Conservation (phyloP, 805 yeast genomes). For the Ascoidea asiatica region DNA sequence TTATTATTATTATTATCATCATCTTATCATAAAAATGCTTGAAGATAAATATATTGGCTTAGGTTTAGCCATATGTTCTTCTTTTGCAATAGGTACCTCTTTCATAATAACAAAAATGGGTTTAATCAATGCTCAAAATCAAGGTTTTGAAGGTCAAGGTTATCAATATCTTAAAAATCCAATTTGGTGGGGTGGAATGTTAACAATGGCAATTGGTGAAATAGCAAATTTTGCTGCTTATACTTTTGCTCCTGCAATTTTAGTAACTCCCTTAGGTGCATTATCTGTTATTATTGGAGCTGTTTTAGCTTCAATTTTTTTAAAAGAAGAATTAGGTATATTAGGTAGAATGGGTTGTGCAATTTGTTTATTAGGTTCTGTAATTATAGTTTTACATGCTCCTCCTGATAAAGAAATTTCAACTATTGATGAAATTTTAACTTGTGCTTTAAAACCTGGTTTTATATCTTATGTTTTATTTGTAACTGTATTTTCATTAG, state of each 20-base stretch:
- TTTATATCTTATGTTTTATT: constrained; percentile 52
- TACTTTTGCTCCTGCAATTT: constrained; percentile 87
- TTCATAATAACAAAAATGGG: constrained; percentile 87
- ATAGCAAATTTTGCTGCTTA: constrained; percentile 89
- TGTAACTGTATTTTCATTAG: constrained; percentile 55
- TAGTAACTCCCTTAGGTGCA: constrained; percentile 89
- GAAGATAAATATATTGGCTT: constrained; percentile 86
- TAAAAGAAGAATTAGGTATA: constrained; percentile 77
- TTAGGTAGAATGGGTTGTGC: constrained; percentile 91
- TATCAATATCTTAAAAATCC: constrained; percentile 71
- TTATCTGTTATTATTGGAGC: constrained; percentile 86
- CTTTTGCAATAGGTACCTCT: constrained; percentile 82
- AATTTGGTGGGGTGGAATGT: constrained; percentile 89
- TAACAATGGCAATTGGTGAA: constrained; percentile 85
- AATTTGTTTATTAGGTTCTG: constrained; percentile 76
- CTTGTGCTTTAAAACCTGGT: constrained; percentile 67
- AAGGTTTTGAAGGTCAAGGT: constrained; percentile 61
- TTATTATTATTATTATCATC: neutral
- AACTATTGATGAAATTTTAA: constrained; percentile 79
- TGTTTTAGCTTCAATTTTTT: constrained; percentile 70
- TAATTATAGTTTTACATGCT: constrained; percentile 80
- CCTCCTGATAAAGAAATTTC: constrained; percentile 86
- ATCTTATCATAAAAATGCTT: constrained; percentile 14
- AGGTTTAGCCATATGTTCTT: constrained; percentile 75
- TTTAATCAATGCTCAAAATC: constrained; percentile 52